phyloP scores from a whole-genome alignment of 495 filamentous ascomycete species.

The Penicillium canariense region DNA sequence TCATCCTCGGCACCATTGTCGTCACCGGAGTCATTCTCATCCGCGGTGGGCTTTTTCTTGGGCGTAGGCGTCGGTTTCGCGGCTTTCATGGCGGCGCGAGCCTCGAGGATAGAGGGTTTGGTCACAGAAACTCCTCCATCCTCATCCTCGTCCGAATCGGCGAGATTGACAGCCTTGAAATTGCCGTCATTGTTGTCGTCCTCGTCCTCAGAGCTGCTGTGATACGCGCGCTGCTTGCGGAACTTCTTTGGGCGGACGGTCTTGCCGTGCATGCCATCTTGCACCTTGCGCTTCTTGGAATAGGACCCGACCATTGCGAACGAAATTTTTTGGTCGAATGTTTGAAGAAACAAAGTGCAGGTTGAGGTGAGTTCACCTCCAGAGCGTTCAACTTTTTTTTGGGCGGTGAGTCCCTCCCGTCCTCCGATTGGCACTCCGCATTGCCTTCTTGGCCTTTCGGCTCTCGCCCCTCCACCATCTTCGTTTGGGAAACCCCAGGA shows the following conservation, averaged over 20 bases:
- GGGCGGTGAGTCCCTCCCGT: slow-evolving; percentile 27
- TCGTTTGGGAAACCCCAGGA: slow-evolving; percentile 8
- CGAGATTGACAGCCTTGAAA: slow-evolving; percentile 62
- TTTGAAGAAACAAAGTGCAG: slow-evolving; percentile 6
- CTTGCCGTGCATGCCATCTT: slow-evolving; percentile 55
- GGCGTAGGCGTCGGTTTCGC: slow-evolving; percentile 21
- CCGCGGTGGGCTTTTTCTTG: slow-evolving; percentile 14
- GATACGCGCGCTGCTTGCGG: slow-evolving; percentile 66
- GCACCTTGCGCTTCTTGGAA: slow-evolving; percentile 59
- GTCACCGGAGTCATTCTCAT: slow-evolving; percentile 22
- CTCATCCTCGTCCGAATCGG: slow-evolving; percentile 65
- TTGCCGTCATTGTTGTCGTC: slow-evolving; percentile 41
- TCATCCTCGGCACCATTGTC: slow-evolving; percentile 38
- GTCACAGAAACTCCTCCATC: slow-evolving; percentile 25
- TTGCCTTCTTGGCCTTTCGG: slow-evolving; percentile 25
- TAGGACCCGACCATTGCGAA: slow-evolving; percentile 40
- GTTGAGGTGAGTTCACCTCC: slow-evolving; percentile 2
- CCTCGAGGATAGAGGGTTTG: slow-evolving; percentile 11
- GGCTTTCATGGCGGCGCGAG: slow-evolving; percentile 15
- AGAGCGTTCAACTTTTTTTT: slow-evolving; percentile 36
- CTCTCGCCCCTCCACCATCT: slow-evolving; percentile 22
- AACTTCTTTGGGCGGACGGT: slow-evolving; percentile 62
- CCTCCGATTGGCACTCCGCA: slow-evolving; percentile 42
- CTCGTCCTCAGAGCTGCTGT: slow-evolving; percentile 67
- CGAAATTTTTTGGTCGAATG: slow-evolving; percentile 10